Evolutionary conservation across 2,329 filamentous ascomycete genomes (phyloP).

Genomic region (Leptographium lundbergii): DNA sequence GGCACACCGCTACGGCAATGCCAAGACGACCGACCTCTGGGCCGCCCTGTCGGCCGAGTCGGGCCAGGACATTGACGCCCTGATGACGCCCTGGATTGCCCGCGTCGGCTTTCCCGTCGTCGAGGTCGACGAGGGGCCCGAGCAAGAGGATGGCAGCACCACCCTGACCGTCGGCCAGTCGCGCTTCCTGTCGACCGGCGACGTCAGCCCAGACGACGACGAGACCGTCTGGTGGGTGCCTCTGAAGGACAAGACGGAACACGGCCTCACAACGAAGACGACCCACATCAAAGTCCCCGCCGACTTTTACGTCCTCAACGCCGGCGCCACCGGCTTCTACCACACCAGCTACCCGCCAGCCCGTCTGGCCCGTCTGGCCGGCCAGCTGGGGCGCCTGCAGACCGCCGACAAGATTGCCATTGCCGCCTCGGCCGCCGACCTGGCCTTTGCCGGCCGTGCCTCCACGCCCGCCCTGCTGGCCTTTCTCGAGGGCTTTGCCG

Average conservation of each 20-base stretch:
- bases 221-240: conserved; percentile 93
- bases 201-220: conserved; percentile 84
- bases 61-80: conserved; percentile 67
- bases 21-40: conserved; percentile 88
- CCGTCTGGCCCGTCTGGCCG: conserved; percentile 67
- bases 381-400: conserved; percentile 61
- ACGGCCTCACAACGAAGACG: conserved; percentile 63
- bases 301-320: conserved; percentile 89
- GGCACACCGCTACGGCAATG: conserved; percentile 77
- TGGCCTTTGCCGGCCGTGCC: conserved; percentile 77
- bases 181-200: conserved; percentile 83
- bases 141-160: conserved; percentile 58
- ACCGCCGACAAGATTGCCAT: conserved; percentile 88
- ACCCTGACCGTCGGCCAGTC: conserved; percentile 48
- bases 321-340: conserved; percentile 77
- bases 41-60: conserved; percentile 76
- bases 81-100: conserved; percentile 93
- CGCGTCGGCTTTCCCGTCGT: conserved; percentile 92
- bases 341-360: conserved; percentile 85
- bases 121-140: conserved; percentile 66
- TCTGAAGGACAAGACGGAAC: conserved; percentile 46
- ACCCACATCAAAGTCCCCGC: conserved; percentile 63
- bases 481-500: conserved; percentile 71
- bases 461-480: conserved; percentile 71
- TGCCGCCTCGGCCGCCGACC: conserved; percentile 76